Evolutionary conservation across 2,329 filamentous ascomycete species (phyloP).

Genomic region (Alternaria ethzedia): DNA sequence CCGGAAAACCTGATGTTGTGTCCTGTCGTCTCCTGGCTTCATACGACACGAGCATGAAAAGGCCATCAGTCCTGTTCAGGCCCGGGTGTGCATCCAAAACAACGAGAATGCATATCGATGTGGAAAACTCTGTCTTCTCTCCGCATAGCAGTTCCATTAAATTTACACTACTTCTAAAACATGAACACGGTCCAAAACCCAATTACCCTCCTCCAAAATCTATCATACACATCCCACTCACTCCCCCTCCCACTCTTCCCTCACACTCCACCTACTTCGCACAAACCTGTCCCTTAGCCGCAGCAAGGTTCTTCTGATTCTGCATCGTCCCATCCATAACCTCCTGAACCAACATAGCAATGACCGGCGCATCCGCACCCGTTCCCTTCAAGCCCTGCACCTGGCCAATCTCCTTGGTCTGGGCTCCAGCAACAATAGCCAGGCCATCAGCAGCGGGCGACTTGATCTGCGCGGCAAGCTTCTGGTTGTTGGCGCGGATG

Average conservation of each 20-base stretch:
- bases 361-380: constrained; percentile 6
- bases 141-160: fast-evolving
- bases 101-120: too few species aligned
- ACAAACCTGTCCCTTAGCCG: constrained; percentile 2
- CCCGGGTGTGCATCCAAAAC: background rate
- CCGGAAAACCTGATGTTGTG: too few species aligned
- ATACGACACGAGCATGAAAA: too few species aligned
- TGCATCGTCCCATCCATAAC: constrained; percentile 24
- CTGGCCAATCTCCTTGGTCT: constrained; percentile 23
- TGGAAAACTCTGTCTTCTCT: background rate
- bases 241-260: background rate
- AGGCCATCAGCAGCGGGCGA: constrained; percentile 23
- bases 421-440: constrained; percentile 19
- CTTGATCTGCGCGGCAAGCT: constrained; percentile 21
- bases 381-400: constrained; percentile 13
- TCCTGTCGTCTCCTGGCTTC: too few species aligned
- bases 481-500: constrained; percentile 28
- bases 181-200: background rate
- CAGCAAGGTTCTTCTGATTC: constrained; percentile 23
- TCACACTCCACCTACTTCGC: background rate
- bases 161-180: background rate
- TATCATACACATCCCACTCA: background rate
- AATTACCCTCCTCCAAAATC: background rate
- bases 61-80: background rate
- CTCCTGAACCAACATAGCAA: constrained; percentile 19